Evolutionary conservation across 228 moss, liverwort and hornwort genomes (phyloP), one percentile per base, ranked within the genome.

Genomic region (Sphagnum magellanicum): DNA sequence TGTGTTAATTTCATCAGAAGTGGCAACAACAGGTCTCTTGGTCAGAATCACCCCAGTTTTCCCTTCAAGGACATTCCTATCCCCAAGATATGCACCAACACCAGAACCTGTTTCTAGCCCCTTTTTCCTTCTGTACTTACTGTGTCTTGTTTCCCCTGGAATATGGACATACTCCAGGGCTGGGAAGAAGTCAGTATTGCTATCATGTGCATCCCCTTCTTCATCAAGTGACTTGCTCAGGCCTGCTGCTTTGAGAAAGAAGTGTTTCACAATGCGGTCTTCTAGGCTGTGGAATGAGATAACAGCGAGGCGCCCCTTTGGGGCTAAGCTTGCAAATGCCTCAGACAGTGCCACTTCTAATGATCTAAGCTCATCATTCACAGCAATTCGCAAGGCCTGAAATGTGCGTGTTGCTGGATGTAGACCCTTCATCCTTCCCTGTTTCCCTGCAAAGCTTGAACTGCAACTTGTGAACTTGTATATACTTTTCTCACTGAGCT

Each of bases 271-370:
- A 47, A 93, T 93, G 74, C 93, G 84, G 62, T 97, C 97, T 74
- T 97, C 97, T 74, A 93, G 73, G 79, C 97, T 97, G 74, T 97
- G 97, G 52, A 97, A 97, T 53, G 97, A 91, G 68, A 97, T 97
- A 50, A 91, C 90, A 49, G 85, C 93, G 10, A 97, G 88, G 50
- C 93, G 87, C 71, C 97, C 97, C 68, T 88, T 83, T 49, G 88
- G 74, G 12, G 82, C 51, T 57, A 97, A 79, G 16, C 84, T 83
- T n/a, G 69, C 79, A 60, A 87, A 91, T 4, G 91, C 91, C 73
- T 97, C 97, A 6, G 76, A 70, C 5, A 97, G 81, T 4, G 97
- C 90, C 60, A 73, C 51, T 59, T 90, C 87, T 8, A 97, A 81
- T 0, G 84, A 79, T 59, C 85, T 71, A 66, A 97, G 76, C 73